Percentiles rank a stretch among this genome's conserved stretches.
phyloP scores from a whole-genome alignment of 257 asterid species.

The Plectranthus barbatus region DNA sequence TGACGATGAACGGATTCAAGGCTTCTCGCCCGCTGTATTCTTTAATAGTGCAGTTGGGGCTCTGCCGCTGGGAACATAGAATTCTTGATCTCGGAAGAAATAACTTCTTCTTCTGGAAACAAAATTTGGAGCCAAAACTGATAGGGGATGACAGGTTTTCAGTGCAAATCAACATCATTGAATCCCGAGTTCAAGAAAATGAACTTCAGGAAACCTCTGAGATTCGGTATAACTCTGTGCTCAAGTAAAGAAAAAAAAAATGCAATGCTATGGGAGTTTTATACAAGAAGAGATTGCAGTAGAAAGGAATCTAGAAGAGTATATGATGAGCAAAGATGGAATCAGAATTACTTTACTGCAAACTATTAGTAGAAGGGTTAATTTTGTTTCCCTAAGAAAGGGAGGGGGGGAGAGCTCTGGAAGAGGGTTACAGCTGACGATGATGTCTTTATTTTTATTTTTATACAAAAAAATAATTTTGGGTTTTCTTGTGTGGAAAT shows the following conservation, averaged over 20 bases:
- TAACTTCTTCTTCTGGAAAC: slow-evolving; percentile 2
- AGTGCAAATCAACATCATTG: slow-evolving; percentile 32
- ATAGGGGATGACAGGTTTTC: slow-evolving; percentile 15
- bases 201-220: neutral
- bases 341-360: neutral
- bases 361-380: neutral
- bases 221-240: neutral
- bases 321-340: neutral
- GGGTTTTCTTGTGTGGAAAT: neutral
- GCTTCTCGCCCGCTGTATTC: slow-evolving; percentile 21
- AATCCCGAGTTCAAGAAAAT: neutral
- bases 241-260: slow-evolving; percentile 5
- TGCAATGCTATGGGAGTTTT: neutral
- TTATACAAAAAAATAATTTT: too few relatives aligned
- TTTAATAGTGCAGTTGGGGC: slow-evolving; percentile 17
- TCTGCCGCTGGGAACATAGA: slow-evolving; percentile 23
- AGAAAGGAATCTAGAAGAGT: slow-evolving; percentile 25
- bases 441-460: too few relatives aligned
- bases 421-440: slow-evolving; percentile 13
- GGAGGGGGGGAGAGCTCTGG: slow-evolving; percentile 9
- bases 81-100: slow-evolving; percentile 11
- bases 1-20: slow-evolving; percentile 19
- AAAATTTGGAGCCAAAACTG: slow-evolving; percentile 8
- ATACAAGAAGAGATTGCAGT: neutral
- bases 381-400: neutral